Evolutionary conservation across 768 basidiomycete genomes (phyloP).

Genomic region (Infundibulicybe gibba): DNA sequence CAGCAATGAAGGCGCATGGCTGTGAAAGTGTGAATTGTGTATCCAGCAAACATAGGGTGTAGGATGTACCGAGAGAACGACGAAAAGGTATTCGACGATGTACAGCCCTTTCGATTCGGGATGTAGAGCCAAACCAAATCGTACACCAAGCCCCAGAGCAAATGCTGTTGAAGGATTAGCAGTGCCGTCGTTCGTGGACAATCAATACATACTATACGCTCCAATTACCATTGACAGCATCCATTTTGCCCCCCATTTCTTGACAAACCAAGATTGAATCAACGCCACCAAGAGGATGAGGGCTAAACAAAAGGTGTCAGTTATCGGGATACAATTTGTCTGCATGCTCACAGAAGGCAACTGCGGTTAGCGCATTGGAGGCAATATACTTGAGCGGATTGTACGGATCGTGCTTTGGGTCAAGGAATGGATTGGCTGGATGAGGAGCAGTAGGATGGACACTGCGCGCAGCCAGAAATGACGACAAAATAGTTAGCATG

Average conservation of each 20-base stretch:
- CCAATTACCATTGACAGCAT: slow-evolving; percentile 65
- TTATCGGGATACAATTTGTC: neutral
- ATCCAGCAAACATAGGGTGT: neutral
- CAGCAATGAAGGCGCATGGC: slow-evolving; percentile 76
- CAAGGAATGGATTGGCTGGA: slow-evolving; percentile 37
- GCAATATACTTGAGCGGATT: slow-evolving; percentile 57
- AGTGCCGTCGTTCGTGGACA: neutral
- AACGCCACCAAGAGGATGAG: slow-evolving; percentile 38
- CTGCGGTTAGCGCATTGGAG: slow-evolving; percentile 45
- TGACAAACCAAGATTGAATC: slow-evolving; percentile 37
- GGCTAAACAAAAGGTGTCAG: slow-evolving; percentile 13
- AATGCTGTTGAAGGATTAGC: slow-evolving; percentile 36
- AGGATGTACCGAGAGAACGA: slow-evolving; percentile 50
- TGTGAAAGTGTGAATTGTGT: slow-evolving; percentile 12
- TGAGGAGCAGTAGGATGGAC: slow-evolving; percentile 8
- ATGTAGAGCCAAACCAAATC: slow-evolving; percentile 50
- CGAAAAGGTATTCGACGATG: slow-evolving; percentile 55
- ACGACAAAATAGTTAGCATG: slow-evolving; percentile 5
- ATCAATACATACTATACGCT: slow-evolving; percentile 40
- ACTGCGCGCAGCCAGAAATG: no score
- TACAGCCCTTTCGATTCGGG: slow-evolving; percentile 52
- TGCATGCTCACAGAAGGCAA: slow-evolving; percentile 41
- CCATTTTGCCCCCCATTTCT: slow-evolving; percentile 46
- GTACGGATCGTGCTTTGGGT: slow-evolving; percentile 49
- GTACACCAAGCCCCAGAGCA: slow-evolving; percentile 49